These are phyloP conservation scores for Lecanicillium sp. DNA, from an alignment of 2,329 filamentous ascomycete genomes.

Conservation along the genomic window DNA sequence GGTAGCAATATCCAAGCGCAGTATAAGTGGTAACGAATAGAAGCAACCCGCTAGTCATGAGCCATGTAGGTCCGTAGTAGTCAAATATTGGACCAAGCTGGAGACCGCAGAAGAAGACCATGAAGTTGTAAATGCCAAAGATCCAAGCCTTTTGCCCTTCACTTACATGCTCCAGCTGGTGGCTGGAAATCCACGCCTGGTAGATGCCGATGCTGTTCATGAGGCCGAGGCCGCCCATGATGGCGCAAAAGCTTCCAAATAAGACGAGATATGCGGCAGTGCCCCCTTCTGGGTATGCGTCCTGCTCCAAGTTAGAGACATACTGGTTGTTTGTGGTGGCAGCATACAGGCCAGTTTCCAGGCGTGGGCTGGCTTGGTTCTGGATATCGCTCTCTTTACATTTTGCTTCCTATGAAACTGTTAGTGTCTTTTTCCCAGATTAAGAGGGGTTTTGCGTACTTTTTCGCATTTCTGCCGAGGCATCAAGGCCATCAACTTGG, in stretches of 20 bases:
- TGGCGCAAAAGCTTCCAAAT: constrained; percentile 54
- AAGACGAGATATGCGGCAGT: constrained; percentile 57
- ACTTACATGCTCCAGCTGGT: constrained; percentile 50
- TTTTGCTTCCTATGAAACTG: no score
- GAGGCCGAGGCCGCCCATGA: constrained; percentile 53
- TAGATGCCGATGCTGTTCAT: constrained; percentile 57
- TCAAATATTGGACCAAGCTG: constrained; percentile 65
- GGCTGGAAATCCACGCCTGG: constrained; percentile 52
- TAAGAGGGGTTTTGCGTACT: no score
- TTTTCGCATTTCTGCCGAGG: no score
- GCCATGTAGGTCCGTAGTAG: constrained; percentile 49
- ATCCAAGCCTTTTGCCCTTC: constrained; percentile 60
- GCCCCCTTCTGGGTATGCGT: constrained; percentile 59
- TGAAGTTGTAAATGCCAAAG: constrained; percentile 58
- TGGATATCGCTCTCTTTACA: no score
- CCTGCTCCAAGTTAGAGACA: neutral
- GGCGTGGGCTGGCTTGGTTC: no score
- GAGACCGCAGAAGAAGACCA: constrained; percentile 60
- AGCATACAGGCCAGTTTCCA: no score
- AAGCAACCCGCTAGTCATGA: constrained; percentile 32
- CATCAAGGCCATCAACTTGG: no score
- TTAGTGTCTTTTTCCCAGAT: no score
- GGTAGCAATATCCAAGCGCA: constrained; percentile 8
- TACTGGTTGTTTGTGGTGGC: no score
- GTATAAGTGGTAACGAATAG: constrained; percentile 7